Evolutionary conservation across 2,329 filamentous ascomycete species (phyloP), one percentile per base, ranked within the genome.

Genomic region (Chalaropsis thielavioides): DNA sequence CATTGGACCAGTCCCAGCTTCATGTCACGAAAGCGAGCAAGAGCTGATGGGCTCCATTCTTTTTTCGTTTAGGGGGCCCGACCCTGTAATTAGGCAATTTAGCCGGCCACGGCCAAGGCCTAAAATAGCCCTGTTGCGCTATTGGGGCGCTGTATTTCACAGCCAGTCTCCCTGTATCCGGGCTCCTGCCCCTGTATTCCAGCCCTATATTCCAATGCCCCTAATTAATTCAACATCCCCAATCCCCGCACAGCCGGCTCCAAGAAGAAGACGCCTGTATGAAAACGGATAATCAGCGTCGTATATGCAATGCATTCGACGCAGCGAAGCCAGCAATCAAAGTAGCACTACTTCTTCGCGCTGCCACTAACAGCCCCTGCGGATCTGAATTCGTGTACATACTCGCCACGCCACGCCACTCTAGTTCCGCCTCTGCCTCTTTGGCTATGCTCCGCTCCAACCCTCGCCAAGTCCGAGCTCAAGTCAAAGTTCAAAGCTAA

Each of bases 401-500:
- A 58, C 27, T 38, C 24, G 3, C 51, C 24, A 31, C 51, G 31
- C 6, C 3, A 11, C 24, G 3, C 51, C 24, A 31, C 51, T 56
- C 6, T 10, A 11, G 27, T n/a, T 58, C 27, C 51, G n/a, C 51
- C 27, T 38, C 51, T 31, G n/a, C 51, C 27, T 38, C 51, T 31
- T n/a, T 58, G 7, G 31, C 31, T 31, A 2, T 31, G 51, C 51
- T 35, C 31, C 51, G 10, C 2, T 24, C 27, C 22, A 15, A 56
- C 49, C 27, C 51, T 58, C 51, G n/a, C 24, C 24, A 58, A 31
- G 51, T 31, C 51, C 51, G 51, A 58, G 51, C 51, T 58, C 24
- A 17, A 58, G 51, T 22, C 51, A 31, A 58, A 58, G 17, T 58
- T 31, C 51, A 58, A 46, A 35, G 51, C 51, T 58, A 58, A 58